Evolutionary conservation across 495 filamentous ascomycete genomes (phyloP), one percentile per base, ranked within the genome.

Genomic region (Penicillium egyptiacum): DNA sequence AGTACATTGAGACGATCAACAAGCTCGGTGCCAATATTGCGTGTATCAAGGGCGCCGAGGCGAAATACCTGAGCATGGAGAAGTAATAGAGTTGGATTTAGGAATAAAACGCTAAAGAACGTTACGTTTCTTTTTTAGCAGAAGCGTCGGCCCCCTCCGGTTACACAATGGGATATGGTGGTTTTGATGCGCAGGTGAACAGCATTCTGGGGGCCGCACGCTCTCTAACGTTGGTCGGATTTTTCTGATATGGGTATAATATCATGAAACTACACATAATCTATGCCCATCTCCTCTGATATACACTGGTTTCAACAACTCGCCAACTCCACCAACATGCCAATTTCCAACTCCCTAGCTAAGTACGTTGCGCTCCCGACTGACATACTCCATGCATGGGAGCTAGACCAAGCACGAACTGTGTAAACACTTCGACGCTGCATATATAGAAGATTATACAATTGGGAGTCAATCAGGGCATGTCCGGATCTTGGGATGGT

Each of bases 1-100:
- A 98, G 76, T 98, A 88, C 76, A 79, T 93, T 67, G 94, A 98
- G 83, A 98, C 94, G 42, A 87, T 98, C 75, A 97, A 98, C 75
- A 98, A 98, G 80, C 76, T 96, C 25, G 85, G 88, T 17, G 90
- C 89, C 33, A 96, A 92, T 70, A 88, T 95, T 76, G 80, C 86
- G 30, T 93, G 90, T 70, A 93, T 98, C 68, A 84, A 82, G 57
- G 80, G 83, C 28, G 93, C 94, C 7, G 93, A 98, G 70, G 82
- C 85, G 63, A 82, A 85, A 63, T 91, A 94, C 65, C 69, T 83
- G 44, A 72, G 71, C 57, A 62, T 81, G 69, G 76, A 81, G 53
- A 58, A 54, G 43, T 60, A 73, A 30, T 51, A 10, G 14, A 42
- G 3, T 22, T 37, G 16, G 16, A 30, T 5, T 7, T n/a, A 10